Evolutionary conservation across 2,329 filamentous ascomycete genomes (phyloP), one percentile per base, ranked within the genome.

Genomic region (Beauveria sp.): DNA sequence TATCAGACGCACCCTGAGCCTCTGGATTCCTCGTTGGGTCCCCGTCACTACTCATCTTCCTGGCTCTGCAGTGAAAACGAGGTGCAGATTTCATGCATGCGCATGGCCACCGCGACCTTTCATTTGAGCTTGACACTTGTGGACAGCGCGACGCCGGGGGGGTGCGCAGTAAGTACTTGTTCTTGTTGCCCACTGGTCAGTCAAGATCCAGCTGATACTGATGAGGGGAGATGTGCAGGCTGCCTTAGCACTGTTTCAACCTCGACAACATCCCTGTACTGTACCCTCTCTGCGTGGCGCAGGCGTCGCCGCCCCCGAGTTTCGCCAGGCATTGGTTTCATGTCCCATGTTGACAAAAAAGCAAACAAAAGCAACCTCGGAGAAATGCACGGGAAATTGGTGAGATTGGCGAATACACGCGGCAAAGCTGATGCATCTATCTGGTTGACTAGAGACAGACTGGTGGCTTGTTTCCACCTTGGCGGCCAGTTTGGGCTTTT

Each of bases 241-340:
- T 38, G 43, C 26, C 20, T 28, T 50, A 5, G 55, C 20, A 14
- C 43, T 50, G 55, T 58, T 58, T 58, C 55, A 58, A 49, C 52
- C 12, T 26, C 22, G 38, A 42, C 4, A 22, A 26, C 1, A 9
- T 30, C 55, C 55, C 55, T 40, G 30, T 20, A 46, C n/a, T 8
- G 24, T 34, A 18, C 7, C 34, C 34, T 12, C 20, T 26, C 45
- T 26, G 20, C 28, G 45, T 42, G 45, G 55, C 55, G 55, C 45
- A 40, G 55, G 12, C 45, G 43, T 38, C n/a, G 26, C 12, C 45
- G 28, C 43, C 22, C 20, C 40, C 30, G 12, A 40, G 54, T 57
- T 57, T 47, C 43, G 54, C 28, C 54, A 47, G 53, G 43, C 28
- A 22, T 34, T 5, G 54, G 55, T 58, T 58, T 58, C 55, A 58